Evolutionary conservation across 345 rosid genomes (phyloP), one percentile per base, ranked within the genome.

Genomic region (Linum lewisii): DNA sequence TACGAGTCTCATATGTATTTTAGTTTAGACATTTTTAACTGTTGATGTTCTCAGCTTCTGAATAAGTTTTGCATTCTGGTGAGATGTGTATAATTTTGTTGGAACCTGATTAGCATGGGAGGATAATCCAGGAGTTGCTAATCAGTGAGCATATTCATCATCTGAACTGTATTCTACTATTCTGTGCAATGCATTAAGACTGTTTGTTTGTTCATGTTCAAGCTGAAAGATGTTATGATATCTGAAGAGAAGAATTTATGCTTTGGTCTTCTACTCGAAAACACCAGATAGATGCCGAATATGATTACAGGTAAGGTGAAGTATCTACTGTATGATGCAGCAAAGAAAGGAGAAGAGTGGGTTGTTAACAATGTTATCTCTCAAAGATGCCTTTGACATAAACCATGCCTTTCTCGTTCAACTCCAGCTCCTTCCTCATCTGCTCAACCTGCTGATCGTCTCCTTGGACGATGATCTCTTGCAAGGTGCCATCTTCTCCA

Each of bases 361-460:
- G 7, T 29, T 4, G 34, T 29, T 29, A 29, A n/a, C n/a, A 4
- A 29, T 4, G 66, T 76, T 74, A 88, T 72, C 85, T 82, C 82
- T 86, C 96, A 42, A 92, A 79, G 47, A 86, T 68, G 65, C 96
- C 98, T 68, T 92, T 86, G 1, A 83, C 96, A 65, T 88, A 86
- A 18, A 86, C 90, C 98, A 92, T 92, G 51, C 95, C 96, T 66
- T 88, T 92, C 75, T 92, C 93, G 62, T 63, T 81, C 57, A 92
- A 68, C 61, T 83, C 74, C 54, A 92, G 95, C 58, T 92, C 92
- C 66, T 83, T 91, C 63, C 95, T 81, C 96, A 88, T 78, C 66
- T 84, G 81, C 61, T 92, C 96, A 13, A 92, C 88, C 42, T 86
- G 96, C 63, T 82, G 88, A 64, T 92, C 98, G 71, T 92, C 98